phyloP scores from a whole-genome alignment of 73 alveolate species.

The Paramecium biaurelia region DNA sequence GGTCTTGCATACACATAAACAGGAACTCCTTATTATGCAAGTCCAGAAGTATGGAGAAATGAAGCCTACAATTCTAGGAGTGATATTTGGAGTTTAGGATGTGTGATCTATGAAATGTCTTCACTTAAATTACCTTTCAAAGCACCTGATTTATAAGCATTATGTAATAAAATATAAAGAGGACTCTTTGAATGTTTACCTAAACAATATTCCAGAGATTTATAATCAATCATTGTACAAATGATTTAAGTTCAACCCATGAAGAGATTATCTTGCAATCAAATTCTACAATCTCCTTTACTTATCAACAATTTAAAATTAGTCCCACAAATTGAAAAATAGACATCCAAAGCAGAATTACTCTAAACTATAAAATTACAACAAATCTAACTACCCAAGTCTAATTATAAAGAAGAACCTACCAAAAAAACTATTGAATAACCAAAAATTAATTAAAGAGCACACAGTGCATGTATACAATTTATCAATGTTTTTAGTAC shows the following conservation, averaged over 20 bases:
- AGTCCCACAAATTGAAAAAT: background rate
- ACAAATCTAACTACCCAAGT: background rate
- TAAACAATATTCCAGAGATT: constrained; percentile 76
- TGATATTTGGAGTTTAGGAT: constrained; percentile 96
- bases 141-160: constrained; percentile 86
- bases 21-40: constrained; percentile 89
- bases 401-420: background rate
- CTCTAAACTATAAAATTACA: background rate
- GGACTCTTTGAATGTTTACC: constrained; percentile 90
- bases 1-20: constrained; percentile 81
- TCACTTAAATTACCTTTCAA: constrained; percentile 92
- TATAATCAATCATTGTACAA: constrained; percentile 72
- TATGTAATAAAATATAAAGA: constrained; percentile 86
- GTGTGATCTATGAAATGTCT: constrained; percentile 93
- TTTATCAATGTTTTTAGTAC: background rate
- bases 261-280: constrained; percentile 78
- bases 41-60: constrained; percentile 97
- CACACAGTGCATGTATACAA: constrained; percentile 18
- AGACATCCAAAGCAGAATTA: background rate
- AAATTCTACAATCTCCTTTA: constrained; percentile 63
- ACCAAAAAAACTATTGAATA: background rate
- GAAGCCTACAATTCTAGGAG: constrained; percentile 91
- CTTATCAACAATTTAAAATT: background rate
- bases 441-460: constrained; percentile 19
- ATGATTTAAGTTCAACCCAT: constrained; percentile 80